Evolutionary conservation across 176 grass and related monocot species (phyloP).

Genomic region (Zoysia japonica): DNA sequence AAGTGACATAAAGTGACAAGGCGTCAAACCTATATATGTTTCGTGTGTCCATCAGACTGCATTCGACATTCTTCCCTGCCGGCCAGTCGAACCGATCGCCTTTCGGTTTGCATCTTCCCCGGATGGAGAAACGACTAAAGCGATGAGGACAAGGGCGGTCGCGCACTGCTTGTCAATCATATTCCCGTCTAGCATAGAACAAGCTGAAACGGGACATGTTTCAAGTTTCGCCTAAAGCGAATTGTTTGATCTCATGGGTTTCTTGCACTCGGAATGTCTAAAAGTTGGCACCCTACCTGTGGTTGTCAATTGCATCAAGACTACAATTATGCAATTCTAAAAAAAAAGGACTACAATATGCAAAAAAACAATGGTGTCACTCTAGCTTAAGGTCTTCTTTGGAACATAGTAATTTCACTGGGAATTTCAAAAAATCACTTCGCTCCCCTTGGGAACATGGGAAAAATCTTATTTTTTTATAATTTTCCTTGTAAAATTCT

Average conservation of each 20-base stretch:
- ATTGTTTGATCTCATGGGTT: neutral
- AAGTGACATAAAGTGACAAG: neutral
- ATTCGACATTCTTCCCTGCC: neutral
- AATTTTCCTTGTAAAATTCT: too few species aligned
- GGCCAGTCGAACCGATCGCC: neutral
- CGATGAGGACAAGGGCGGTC: conserved; percentile 18
- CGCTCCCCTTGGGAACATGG: too few species aligned
- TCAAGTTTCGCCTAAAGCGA: neutral
- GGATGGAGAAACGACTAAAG: conserved; percentile 7
- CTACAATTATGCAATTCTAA: too few species aligned
- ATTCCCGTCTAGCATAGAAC: conserved; percentile 7
- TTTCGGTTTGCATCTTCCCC: conserved; percentile 24
- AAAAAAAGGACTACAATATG: neutral
- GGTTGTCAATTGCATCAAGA: neutral
- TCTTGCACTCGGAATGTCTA: neutral
- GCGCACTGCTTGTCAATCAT: neutral
- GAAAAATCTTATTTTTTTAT: too few species aligned
- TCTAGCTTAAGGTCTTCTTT: neutral
- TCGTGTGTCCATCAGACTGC: too few species aligned
- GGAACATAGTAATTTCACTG: neutral
- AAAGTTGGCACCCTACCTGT: neutral
- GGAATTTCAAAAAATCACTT: too few species aligned
- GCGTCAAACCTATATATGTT: neutral
- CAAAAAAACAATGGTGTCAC: neutral
- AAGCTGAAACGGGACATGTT: neutral